phyloP scores from a whole-genome alignment of 768 basidiomycete genomes.

The Leccinum pellstonianum region DNA sequence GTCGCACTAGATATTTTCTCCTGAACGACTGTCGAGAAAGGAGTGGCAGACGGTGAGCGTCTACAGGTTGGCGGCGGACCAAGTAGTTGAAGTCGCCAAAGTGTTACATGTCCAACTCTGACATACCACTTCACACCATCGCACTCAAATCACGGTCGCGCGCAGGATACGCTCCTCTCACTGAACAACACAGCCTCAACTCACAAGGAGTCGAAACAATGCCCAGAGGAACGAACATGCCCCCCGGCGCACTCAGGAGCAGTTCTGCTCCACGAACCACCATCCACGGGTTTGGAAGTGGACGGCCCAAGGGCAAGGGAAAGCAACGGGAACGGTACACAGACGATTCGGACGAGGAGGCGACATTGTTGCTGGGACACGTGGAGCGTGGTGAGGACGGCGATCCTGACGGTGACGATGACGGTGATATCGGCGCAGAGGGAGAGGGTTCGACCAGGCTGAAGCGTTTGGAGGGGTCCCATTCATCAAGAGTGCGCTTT shows the following conservation, averaged over 20 bases:
- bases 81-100: not conserved
- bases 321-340: conserved; percentile 54
- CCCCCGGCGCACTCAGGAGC: conserved; percentile 32
- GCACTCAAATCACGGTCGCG: conserved; percentile 46
- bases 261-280: conserved; percentile 32
- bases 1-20: not conserved
- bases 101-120: conserved; percentile 41
- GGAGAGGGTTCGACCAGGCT: conserved; percentile 28
- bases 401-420: conserved; percentile 38
- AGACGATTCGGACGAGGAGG: conserved; percentile 66
- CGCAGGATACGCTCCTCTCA: conserved; percentile 47
- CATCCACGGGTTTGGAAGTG: conserved; percentile 14
- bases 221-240: conserved; percentile 25
- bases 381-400: conserved; percentile 35
- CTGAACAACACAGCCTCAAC: conserved; percentile 27
- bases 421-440: conserved; percentile 36
- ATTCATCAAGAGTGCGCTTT: conserved; percentile 17
- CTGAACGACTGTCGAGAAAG: not conserved
- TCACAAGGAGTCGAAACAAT: conserved; percentile 22
- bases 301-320: conserved; percentile 36
- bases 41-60: conserved; percentile 1
- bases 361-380: conserved; percentile 43
- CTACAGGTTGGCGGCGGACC: not conserved
- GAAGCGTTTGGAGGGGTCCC: conserved; percentile 28
- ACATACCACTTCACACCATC: conserved; percentile 68